A percentile compares a stretch with the other conserved stretches of the same genome.
phyloP scores from a whole-genome alignment of 2,329 filamentous ascomycete genomes.

The Calonectria montana region DNA sequence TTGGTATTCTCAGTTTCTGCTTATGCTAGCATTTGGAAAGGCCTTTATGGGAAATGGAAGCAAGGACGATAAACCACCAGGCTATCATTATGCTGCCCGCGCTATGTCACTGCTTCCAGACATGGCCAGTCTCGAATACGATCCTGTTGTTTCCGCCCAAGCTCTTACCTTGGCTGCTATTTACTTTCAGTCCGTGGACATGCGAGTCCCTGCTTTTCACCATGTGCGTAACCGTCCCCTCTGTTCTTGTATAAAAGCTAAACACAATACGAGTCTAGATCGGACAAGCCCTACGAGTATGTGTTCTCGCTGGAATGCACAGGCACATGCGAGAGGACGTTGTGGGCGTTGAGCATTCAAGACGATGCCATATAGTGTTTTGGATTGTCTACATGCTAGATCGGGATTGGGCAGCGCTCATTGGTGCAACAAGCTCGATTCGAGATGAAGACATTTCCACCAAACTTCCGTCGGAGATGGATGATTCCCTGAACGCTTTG shows the following conservation, averaged over 20 bases:
- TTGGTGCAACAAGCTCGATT: slow-evolving; percentile 43
- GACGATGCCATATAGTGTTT: slow-evolving; percentile 43
- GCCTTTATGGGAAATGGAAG: slow-evolving; percentile 42
- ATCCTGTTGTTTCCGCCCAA: slow-evolving; percentile 37
- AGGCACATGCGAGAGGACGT: slow-evolving; percentile 40
- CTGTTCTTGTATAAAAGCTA: not conserved
- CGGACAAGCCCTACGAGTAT: slow-evolving; percentile 47
- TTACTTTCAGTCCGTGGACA: slow-evolving; percentile 54
- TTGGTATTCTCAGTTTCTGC: slow-evolving; percentile 48
- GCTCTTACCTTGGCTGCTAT: slow-evolving; percentile 50
- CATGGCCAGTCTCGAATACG: slow-evolving; percentile 38
- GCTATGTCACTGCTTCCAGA: slow-evolving; percentile 54
- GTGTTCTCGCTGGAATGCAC: slow-evolving; percentile 46
- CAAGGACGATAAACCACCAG: slow-evolving; percentile 45
- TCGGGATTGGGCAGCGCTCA: slow-evolving; percentile 41
- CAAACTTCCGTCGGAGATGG: slow-evolving; percentile 42
- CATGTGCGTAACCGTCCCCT: slow-evolving; percentile 42
- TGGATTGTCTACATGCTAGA: slow-evolving; percentile 47
- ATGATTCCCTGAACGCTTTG: slow-evolving; percentile 39
- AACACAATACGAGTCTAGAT: slow-evolving; percentile 31
- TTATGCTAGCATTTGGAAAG: slow-evolving; percentile 48
- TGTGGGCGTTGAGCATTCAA: slow-evolving; percentile 38
- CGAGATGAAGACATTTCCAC: slow-evolving; percentile 46
- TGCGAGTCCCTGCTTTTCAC: slow-evolving; percentile 52
- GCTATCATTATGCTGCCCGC: slow-evolving; percentile 51